phyloP scores from a whole-genome alignment of 2,329 filamentous ascomycete species.

The Nemania sp. region DNA sequence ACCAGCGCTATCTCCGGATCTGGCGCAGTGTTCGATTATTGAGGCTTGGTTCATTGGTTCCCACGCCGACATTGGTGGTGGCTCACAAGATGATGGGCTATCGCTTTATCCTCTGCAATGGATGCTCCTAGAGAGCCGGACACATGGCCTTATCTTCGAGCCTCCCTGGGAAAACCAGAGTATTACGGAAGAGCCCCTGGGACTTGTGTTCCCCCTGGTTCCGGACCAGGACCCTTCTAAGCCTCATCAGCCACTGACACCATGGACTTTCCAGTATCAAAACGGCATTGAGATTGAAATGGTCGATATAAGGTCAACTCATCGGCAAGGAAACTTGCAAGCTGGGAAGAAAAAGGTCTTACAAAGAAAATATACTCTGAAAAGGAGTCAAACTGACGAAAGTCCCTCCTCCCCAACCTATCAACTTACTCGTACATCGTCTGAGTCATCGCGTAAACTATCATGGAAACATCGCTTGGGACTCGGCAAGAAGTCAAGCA shows the following conservation, averaged over 20 bases:
- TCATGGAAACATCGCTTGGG: slow-evolving; percentile 24
- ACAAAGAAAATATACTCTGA: slow-evolving; percentile 18
- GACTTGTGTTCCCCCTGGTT: slow-evolving; percentile 27
- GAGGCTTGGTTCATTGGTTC: slow-evolving; percentile 48
- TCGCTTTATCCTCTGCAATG: slow-evolving; percentile 49
- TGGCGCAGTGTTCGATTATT: slow-evolving; percentile 37
- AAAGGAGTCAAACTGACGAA: slow-evolving; percentile 15
- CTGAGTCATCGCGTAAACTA: slow-evolving; percentile 14
- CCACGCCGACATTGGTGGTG: slow-evolving; percentile 45
- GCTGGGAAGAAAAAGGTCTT: slow-evolving; percentile 26
- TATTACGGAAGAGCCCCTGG: slow-evolving; percentile 28
- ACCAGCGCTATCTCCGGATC: slow-evolving; percentile 31
- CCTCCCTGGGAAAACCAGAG: slow-evolving; percentile 20
- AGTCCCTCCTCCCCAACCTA: not conserved
- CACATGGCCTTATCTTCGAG: slow-evolving; percentile 39
- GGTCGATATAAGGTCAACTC: slow-evolving; percentile 31
- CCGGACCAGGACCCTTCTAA: slow-evolving; percentile 21
- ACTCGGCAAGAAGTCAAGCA: slow-evolving; percentile 33
- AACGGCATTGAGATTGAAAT: slow-evolving; percentile 34
- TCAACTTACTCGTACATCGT: not conserved
- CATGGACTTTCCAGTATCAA: slow-evolving; percentile 32
- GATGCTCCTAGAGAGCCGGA: slow-evolving; percentile 45
- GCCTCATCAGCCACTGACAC: slow-evolving; percentile 16
- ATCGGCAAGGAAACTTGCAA: slow-evolving; percentile 32
- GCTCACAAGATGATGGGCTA: slow-evolving; percentile 43